Percentiles rank a stretch among this genome's conserved stretches.
Evolutionary conservation across 2,329 filamentous ascomycete species (phyloP).

Genomic region (Trichoderma harzianum): DNA sequence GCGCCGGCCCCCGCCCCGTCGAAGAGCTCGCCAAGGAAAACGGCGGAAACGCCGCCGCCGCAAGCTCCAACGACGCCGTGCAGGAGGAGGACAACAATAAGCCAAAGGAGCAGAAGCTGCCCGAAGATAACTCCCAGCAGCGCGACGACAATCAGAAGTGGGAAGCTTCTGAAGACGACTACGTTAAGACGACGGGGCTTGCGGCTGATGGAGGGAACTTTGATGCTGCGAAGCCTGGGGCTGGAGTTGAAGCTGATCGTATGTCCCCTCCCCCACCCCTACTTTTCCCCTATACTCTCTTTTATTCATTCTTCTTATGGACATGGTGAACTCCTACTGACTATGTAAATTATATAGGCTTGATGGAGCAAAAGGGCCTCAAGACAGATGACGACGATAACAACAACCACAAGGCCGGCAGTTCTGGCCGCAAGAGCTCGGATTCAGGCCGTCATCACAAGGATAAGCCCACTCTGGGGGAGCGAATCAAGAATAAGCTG

Average conservation of each 20-base stretch:
- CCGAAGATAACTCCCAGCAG: background rate
- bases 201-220: slow-evolving; percentile 65
- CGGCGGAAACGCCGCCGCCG: slow-evolving; percentile 29
- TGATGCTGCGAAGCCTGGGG: slow-evolving; percentile 61
- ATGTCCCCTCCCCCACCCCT: slow-evolving; percentile 28
- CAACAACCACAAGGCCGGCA: background rate
- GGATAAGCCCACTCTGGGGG: slow-evolving; percentile 52
- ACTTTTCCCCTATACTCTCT: background rate
- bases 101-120: slow-evolving; percentile 15
- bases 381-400: slow-evolving; percentile 19
- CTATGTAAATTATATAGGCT: slow-evolving; percentile 22
- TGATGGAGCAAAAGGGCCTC: slow-evolving; percentile 35
- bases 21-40: slow-evolving; percentile 34
- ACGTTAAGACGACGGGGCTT: slow-evolving; percentile 56
- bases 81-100: background rate
- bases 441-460: slow-evolving; percentile 24
- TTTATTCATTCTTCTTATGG: background rate
- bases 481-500: slow-evolving; percentile 69
- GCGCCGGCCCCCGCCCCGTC: slow-evolving; percentile 29
- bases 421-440: background rate
- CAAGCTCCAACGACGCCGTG: background rate
- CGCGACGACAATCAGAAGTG: slow-evolving; percentile 25
- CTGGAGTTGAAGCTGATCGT: slow-evolving; percentile 65
- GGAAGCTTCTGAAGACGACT: slow-evolving; percentile 53
- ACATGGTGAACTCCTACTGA: background rate